Conservation (phyloP, 495 filamentous ascomycete species). For the Achaetomiella virescens region DNA sequence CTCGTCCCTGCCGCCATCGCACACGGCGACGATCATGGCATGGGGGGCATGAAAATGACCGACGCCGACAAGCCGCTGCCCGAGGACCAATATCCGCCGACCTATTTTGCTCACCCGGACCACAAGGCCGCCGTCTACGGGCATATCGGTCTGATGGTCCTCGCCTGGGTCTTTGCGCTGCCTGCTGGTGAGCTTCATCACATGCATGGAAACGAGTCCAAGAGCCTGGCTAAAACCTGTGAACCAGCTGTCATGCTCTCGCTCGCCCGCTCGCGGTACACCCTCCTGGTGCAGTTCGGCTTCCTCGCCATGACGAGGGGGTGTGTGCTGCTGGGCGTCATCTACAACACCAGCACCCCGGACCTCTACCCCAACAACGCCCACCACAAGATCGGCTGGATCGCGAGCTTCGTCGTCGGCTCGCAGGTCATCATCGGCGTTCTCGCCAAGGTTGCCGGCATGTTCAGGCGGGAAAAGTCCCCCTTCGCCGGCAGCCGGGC, state of each 20-base stretch:
- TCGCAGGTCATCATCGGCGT: conserved; percentile 65
- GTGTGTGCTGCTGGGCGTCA: conserved; percentile 62
- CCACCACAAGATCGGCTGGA: conserved; percentile 87
- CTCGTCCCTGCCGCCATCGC: conserved; percentile 36
- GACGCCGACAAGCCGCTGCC: conserved; percentile 34
- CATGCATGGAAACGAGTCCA: neutral
- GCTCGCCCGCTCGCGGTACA: conserved; percentile 69
- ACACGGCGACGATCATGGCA: conserved; percentile 37
- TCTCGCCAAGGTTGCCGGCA: conserved; percentile 46
- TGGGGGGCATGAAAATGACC: conserved; percentile 42
- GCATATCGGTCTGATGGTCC: conserved; percentile 74
- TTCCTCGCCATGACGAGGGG: conserved; percentile 69
- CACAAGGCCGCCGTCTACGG: conserved; percentile 61
- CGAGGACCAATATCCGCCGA: conserved; percentile 44
- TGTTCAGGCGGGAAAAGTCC: conserved; percentile 17
- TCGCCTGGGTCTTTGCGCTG: conserved; percentile 78
- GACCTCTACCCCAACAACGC: conserved; percentile 85
- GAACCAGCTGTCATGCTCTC: conserved; percentile 78
- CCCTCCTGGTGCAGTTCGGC: conserved; percentile 63
- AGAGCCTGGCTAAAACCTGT: neutral
- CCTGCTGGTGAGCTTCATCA: conserved; percentile 58
- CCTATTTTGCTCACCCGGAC: conserved; percentile 70
- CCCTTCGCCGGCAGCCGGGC: conserved; percentile 14
- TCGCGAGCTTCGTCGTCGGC: conserved; percentile 63
- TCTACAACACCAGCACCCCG: conserved; percentile 78